Base-by-base conservation (phyloP, 106 monocot genomes). In the Dioscorea zingiberensis region DNA sequence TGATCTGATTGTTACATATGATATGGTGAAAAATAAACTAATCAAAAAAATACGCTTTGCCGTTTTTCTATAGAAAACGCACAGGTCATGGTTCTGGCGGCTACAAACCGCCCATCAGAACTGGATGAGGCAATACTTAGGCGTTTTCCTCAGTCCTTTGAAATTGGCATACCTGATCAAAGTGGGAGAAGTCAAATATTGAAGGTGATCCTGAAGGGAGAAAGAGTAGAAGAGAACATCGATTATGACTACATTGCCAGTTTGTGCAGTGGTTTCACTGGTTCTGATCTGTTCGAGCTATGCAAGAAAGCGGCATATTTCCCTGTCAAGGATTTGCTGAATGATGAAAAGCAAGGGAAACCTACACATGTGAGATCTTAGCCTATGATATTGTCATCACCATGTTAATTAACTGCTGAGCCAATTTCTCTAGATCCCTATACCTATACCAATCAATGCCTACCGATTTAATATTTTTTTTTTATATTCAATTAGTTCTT, bases 221-320 rank as follows among this genome's bases (percentile, higher is more conserved):
- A 97, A 76, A 83, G 66, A 58, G 74, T 80, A 10, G 88, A 86
- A 48, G 83, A 83, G 49, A 49, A 74, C 61, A 88, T 97, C 47
- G 73, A 92, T 71, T 91, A 82, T 72, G 88, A 86, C n/a, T 66
- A 73, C 54, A 79, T 97, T 62, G 88, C 91, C n/a, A 60, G 73
- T 21, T 66, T 83, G 13, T 97, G 91, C 70, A 81, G 86, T 67
- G 91, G 88, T 46, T 97, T 91, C 71, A 88, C 91, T 24, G 95
- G 95, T 26, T 91, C 91, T 23, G 91, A 97, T 77, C 74, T 97
- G 44, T 68, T 92, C 14, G 95, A 97, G 64, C 66, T 88, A 25
- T 92, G 95, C 74, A 97, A 92, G 67, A 85, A 97, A 69, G 95
- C 95, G 26, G 95, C 95, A 21, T 97, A 92, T 67, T 86, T 83